Evolutionary conservation across 2,329 filamentous ascomycete species (phyloP), one percentile per base, ranked within the genome.

Genomic region (Diaporthe eres): DNA sequence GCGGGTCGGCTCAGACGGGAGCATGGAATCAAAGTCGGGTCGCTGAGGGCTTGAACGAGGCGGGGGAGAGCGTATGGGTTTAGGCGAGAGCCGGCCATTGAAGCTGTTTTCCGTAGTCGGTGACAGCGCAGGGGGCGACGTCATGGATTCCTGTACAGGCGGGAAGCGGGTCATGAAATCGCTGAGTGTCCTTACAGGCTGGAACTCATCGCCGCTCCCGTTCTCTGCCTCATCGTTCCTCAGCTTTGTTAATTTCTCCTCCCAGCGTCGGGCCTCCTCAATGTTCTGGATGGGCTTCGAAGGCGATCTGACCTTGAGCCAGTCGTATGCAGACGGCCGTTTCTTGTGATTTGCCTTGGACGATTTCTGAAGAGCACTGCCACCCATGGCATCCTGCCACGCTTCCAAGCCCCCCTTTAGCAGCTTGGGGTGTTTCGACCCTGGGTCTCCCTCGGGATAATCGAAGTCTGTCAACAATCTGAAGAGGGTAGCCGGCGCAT

Each of bases 141-240:
- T 85, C 91, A 92, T 93, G 4, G 91, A 92, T 80, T 92, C 89
- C 60, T 89, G 87, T 63, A 88, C 87, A 10, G 95, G 92, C 0
- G 96, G 95, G 81, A 93, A 98, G 28, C 94, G 90, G 10, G 94
- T 92, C 68, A 97, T 85, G 80, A 98, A 98, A 47, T 98, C 96
- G 78, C 67, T 77, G 25, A 77, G 58, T 19, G 58, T 60, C 51
- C 76, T 68, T 2, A 70, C 74, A 44, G 76, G 70, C 22, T 60
- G 67, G 22, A 70, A 77, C 22, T 73, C 70, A 25, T 73, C 61
- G 1, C 53, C 55, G 9, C 58, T 58, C 2, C 53, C 51, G 17
- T 37, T 71, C 17, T 75, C 71, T 53, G 53, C 44, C 31, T 77
- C 76, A 4, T 77, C 73, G 39, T 34, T 70, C 39, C 51, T 74